Evolutionary conservation across 768 basidiomycete species (phyloP).

Genomic region (Serendipita vermifera): DNA sequence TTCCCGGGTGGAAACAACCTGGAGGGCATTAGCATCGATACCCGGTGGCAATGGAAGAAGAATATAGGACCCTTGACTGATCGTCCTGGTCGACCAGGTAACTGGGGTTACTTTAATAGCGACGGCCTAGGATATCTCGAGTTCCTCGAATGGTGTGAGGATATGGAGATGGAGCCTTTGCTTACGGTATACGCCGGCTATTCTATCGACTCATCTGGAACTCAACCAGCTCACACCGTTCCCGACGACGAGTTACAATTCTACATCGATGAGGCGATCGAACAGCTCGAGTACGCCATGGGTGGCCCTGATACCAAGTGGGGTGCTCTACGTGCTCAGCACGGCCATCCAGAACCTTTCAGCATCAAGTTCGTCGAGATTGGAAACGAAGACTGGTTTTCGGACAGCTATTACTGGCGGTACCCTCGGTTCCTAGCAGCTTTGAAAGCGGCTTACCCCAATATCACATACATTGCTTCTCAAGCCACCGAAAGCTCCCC

Average conservation of each 20-base stretch:
- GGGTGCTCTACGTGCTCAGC: constrained; percentile 43
- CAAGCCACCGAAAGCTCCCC: too few relatives aligned
- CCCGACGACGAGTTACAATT: constrained; percentile 30
- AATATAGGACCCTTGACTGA: constrained; percentile 44
- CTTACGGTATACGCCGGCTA: constrained; percentile 53
- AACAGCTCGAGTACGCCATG: constrained; percentile 51
- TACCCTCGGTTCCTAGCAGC: too few relatives aligned
- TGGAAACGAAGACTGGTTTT: too few relatives aligned
- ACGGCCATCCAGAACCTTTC: constrained; percentile 45
- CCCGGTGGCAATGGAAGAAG: constrained; percentile 54
- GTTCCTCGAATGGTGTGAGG: constrained; percentile 44
- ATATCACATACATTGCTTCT: too few relatives aligned
- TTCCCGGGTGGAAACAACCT: constrained; percentile 41
- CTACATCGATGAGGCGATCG: constrained; percentile 42
- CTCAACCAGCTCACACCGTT: too few relatives aligned
- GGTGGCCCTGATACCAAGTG: constrained; percentile 36
- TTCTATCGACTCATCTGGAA: constrained; percentile 29
- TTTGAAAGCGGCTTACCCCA: too few relatives aligned
- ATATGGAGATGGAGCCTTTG: constrained; percentile 42
- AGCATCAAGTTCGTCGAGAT: constrained; percentile 24
- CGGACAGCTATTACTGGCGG: neutral
- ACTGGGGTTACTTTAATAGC: constrained; percentile 54
- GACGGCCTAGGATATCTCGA: constrained; percentile 46
- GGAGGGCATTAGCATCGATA: constrained; percentile 22
- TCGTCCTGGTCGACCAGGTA: constrained; percentile 47